Evolutionary conservation across 768 basidiomycete genomes (phyloP).

Genomic region (Lentinula lateritia): DNA sequence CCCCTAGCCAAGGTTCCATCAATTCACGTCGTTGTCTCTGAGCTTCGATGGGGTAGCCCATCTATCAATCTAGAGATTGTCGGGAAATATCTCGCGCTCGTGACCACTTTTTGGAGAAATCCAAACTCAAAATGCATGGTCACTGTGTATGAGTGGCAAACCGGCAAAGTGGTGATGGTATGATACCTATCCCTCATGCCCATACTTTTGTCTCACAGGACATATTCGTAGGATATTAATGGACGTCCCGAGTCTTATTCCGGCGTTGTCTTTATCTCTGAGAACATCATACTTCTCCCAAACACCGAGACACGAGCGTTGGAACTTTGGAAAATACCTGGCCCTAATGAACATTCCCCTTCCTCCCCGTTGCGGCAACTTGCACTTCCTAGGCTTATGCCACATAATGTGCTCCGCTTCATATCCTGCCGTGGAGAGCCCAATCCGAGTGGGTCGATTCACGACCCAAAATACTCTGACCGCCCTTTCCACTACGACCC

Average conservation of each 20-base stretch:
- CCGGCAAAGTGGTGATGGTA: conserved; percentile 29
- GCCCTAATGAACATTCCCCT: conserved; percentile 15
- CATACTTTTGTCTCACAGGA: not conserved
- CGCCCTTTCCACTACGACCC: conserved; percentile 19
- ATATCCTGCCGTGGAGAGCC: conserved; percentile 37
- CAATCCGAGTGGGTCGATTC: conserved; percentile 23
- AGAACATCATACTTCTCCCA: conserved; percentile 20
- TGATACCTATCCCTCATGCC: conserved; percentile 5
- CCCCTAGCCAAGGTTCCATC: conserved; percentile 8
- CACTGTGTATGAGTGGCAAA: conserved; percentile 40
- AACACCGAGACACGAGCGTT: conserved; percentile 15
- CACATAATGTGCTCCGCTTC: conserved; percentile 13
- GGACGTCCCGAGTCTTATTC: conserved; percentile 15
- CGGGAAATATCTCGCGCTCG: conserved; percentile 36
- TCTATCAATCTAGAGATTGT: conserved; percentile 40
- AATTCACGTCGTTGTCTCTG: conserved; percentile 12
- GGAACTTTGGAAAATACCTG: conserved; percentile 17
- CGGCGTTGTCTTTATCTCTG: conserved; percentile 18
- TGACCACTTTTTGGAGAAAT: conserved; percentile 22
- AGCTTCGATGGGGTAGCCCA: conserved; percentile 17
- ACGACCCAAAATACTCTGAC: conserved; percentile 5
- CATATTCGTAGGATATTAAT: conserved; percentile 9
- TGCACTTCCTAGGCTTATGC: conserved; percentile 24
- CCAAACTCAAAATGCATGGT: conserved; percentile 18
- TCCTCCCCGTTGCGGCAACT: conserved; percentile 18